phyloP scores from a whole-genome alignment of 1,284 basidiomycete genomes.

The Ustilago esculenta region DNA sequence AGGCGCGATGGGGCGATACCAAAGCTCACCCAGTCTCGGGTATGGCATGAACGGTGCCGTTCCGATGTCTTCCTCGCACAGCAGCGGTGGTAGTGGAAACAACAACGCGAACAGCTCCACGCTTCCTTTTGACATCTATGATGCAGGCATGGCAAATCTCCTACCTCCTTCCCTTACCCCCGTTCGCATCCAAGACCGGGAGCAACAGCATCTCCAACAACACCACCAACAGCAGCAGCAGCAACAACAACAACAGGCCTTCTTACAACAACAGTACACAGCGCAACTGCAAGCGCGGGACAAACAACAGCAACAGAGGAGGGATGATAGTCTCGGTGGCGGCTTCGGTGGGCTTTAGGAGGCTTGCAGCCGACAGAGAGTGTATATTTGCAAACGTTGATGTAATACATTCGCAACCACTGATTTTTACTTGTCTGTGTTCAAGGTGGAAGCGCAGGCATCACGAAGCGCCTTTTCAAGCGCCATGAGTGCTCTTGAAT shows the following conservation, averaged over 20 bases:
- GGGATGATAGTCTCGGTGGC: constrained; percentile 8
- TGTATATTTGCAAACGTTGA: too few relatives aligned
- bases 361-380: too few relatives aligned
- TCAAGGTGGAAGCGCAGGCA: constrained; percentile 16
- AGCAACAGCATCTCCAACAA: constrained; percentile 17
- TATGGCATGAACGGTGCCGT: constrained; percentile 18
- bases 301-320: constrained; percentile 7
- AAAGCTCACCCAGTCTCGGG: constrained; percentile 17
- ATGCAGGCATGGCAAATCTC: constrained; percentile 52
- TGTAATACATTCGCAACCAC: too few relatives aligned
- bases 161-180: constrained; percentile 40
- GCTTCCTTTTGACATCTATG: constrained; percentile 55
- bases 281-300: constrained; percentile 16
- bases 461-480: constrained; percentile 47
- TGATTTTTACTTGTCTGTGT: too few relatives aligned
- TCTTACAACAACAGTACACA: constrained; percentile 19
- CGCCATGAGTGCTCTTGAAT: constrained; percentile 33
- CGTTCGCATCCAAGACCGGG: constrained; percentile 41
- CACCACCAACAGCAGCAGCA: constrained; percentile 20
- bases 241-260: constrained; percentile 21
- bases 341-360: constrained; percentile 25
- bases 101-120: constrained; percentile 15
- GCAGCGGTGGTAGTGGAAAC: neutral
- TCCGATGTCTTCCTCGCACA: constrained; percentile 11
- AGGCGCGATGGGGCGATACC: constrained; percentile 18